A percentile compares a stretch with the other conserved stretches of the same genome.
These are phyloP conservation scores for Rhizopus delemar DNA, from an alignment of 371 early-diverging fungal species.

Conservation along the genomic window DNA sequence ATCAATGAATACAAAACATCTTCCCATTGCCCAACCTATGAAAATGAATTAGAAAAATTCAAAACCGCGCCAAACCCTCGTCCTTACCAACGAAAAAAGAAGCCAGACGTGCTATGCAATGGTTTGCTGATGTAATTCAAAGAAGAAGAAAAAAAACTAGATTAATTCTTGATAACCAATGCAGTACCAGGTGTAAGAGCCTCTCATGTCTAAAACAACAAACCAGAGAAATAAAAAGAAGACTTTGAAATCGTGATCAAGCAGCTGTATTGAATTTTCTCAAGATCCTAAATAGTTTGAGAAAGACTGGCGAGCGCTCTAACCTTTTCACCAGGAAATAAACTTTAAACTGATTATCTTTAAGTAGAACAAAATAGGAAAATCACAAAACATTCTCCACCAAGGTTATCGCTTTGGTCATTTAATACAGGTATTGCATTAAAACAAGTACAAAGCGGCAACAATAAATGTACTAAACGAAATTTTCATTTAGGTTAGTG, in stretches of 20 bases:
- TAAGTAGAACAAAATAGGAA: not conserved
- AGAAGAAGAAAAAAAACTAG: too few relatives aligned
- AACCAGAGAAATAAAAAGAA: not conserved
- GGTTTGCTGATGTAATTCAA: not conserved
- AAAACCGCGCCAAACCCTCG: conserved; percentile 4
- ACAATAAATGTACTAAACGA: too few relatives aligned
- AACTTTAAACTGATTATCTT: not conserved
- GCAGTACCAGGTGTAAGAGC: too few relatives aligned
- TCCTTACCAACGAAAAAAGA: not conserved
- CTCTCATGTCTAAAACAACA: too few relatives aligned
- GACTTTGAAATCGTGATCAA: not conserved
- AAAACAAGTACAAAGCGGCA: too few relatives aligned
- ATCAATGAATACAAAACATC: conserved; percentile 12
- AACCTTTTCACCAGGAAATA: not conserved
- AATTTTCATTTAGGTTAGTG: too few relatives aligned
- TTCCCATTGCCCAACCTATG: not conserved
- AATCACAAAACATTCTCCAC: not conserved
- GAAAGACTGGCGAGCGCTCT: not conserved
- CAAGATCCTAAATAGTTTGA: not conserved
- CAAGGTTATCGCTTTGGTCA: not conserved
- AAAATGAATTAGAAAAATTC: not conserved
- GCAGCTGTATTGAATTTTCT: conserved; percentile 1
- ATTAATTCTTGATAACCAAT: too few relatives aligned
- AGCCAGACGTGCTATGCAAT: not conserved
- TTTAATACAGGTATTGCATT: conserved; percentile 1